Evolutionary conservation across 2,329 filamentous ascomycete genomes (phyloP), one percentile per base, ranked within the genome.

Genomic region (Saccharata proteae): DNA sequence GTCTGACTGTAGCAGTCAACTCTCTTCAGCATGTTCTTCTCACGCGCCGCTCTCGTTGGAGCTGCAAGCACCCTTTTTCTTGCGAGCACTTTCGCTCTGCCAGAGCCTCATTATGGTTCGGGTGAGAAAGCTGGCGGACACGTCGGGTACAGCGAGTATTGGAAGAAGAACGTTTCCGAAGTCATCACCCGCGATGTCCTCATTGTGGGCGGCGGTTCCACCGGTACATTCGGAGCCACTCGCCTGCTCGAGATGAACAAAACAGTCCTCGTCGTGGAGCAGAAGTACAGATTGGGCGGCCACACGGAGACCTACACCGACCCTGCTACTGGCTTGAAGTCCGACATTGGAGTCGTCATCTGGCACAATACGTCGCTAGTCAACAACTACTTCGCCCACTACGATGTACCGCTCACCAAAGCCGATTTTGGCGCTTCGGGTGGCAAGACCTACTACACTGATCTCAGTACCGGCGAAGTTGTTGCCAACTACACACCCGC

Each of bases 281-380:
- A 48, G 28, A 40, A 58, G 26, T 30, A 32, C 12, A 30, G 28
- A 6, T 41, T 67, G 38, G 67, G 67, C 12, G 66, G 67, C 3
- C 64, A 69, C 38, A 59, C 62, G 5, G 48, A 64, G 14, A 68
- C 62, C 7, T 69, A 64, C 40, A 49, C 43, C 3, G 59, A 59
- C 22, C 48, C 55, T 10, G 29, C 28, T 1, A 57, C 54, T 4
- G 47, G 49, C 11, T 34, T 38, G 1, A 48, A 45, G 1, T 33
- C 56, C 32, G 52, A 64, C 34, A 53, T 48, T 36, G 57, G 58
- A 6, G 58, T 61, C 3, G 35, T 49, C 11, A 41, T 61, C 20
- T 58, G 57, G n/a, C 44, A 52, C n/a, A 57, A 63, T 34, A 52
- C 55, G 24, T 46, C 53, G 13, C 49, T 55, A 6, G 58, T 63